A percentile compares a stretch with the other conserved stretches of the same genome.
phyloP scores from a whole-genome alignment of 2,329 filamentous ascomycete genomes.

The Cercospora beticola region DNA sequence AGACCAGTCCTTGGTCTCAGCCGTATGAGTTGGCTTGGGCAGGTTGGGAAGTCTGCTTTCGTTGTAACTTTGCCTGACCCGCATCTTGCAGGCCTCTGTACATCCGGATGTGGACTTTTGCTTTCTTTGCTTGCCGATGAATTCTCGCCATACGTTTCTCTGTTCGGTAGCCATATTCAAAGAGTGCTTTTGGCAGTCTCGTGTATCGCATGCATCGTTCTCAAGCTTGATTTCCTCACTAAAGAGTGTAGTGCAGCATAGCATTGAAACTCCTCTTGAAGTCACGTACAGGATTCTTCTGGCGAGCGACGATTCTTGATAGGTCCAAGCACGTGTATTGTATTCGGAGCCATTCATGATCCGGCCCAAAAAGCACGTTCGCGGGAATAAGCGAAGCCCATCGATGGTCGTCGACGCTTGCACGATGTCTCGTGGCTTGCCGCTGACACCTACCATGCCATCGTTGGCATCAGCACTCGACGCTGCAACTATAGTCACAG shows the following conservation, averaged over 20 bases:
- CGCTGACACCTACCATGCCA: not conserved
- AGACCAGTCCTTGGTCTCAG: not conserved
- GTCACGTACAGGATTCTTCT: not conserved
- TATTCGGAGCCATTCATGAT: not conserved
- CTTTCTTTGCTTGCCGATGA: conserved; percentile 1
- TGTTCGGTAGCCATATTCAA: not conserved
- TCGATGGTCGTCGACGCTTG: not conserved
- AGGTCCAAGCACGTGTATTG: not conserved
- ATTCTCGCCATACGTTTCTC: not conserved
- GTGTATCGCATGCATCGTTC: not conserved
- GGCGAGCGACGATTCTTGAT: not conserved
- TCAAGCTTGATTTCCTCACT: not conserved
- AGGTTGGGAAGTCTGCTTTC: not conserved
- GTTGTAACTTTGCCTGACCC: not conserved
- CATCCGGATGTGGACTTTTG: not conserved
- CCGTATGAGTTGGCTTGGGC: not conserved
- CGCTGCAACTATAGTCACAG: not conserved
- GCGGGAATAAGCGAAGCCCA: not conserved
- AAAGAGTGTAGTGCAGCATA: not conserved
- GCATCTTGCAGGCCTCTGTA: not conserved
- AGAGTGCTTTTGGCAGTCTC: not conserved
- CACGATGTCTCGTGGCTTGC: not conserved
- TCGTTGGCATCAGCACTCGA: not conserved
- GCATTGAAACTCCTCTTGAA: not conserved
- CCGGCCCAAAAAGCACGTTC: not conserved